Conservation (phyloP, 2,329 filamentous ascomycete species). For the Knoxdaviesia capensis region DNA sequence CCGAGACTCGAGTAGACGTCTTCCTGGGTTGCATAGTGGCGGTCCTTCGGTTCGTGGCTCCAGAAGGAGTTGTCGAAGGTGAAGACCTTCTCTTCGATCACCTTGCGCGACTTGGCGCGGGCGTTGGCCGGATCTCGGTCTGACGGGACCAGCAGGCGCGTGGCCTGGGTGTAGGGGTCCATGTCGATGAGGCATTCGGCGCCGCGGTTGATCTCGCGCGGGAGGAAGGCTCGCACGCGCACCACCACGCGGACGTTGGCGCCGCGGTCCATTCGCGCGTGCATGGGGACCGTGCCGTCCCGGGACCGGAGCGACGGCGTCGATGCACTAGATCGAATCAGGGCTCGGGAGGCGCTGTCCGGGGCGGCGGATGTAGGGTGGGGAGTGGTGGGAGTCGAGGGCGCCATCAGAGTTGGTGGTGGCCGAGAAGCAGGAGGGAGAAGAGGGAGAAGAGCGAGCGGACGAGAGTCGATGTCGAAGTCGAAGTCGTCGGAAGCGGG, state of each 20-base stretch:
- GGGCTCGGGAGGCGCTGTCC: constrained; percentile 2
- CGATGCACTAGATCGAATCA: constrained; percentile 47
- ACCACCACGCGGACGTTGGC: constrained; percentile 74
- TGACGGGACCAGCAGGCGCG: constrained; percentile 54
- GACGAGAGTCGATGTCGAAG: no score
- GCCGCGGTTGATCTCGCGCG: constrained; percentile 59
- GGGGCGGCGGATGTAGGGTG: no score
- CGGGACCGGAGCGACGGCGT: constrained; percentile 59
- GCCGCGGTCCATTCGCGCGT: constrained; percentile 36
- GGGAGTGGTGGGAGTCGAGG: no score
- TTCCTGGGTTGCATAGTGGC: constrained; percentile 79
- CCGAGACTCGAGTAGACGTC: constrained; percentile 88
- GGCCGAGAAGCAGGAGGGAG: no score
- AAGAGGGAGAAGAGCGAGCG: no score
- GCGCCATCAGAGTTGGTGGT: no score
- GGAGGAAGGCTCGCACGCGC: constrained; percentile 59
- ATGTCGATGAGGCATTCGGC: constrained; percentile 79
- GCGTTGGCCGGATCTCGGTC: constrained; percentile 30
- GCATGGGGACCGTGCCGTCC: constrained; percentile 41
- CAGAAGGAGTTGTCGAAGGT: constrained; percentile 98
- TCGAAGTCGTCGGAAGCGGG: no score
- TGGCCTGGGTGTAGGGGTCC: constrained; percentile 73
- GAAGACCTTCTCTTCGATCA: constrained; percentile 74
- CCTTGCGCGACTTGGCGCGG: constrained; percentile 46
- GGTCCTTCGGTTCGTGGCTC: constrained; percentile 64